Evolutionary conservation across 176 grass and related monocot species (phyloP).

Genomic region (Musa troglodytarum): DNA sequence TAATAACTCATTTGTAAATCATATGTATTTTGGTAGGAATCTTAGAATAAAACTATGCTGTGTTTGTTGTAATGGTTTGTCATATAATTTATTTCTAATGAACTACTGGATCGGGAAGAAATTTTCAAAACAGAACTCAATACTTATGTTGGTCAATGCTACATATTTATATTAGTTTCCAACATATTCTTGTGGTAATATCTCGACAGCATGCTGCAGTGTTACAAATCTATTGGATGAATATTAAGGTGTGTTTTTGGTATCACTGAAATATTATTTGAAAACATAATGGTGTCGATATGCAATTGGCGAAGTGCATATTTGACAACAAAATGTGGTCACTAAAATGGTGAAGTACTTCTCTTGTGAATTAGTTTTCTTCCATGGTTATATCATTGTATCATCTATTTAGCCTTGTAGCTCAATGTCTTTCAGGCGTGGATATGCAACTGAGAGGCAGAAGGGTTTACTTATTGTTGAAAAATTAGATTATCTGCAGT

Average conservation of each 20-base stretch:
- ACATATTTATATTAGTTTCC: background rate
- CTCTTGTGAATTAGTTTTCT: background rate
- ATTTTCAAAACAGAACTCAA: no score
- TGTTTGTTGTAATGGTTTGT: no score
- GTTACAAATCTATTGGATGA: background rate
- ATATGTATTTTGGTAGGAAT: no score
- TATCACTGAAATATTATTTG: background rate
- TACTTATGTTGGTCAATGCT: no score
- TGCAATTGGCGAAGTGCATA: background rate
- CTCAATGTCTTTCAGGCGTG: conserved; percentile 46
- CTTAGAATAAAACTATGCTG: no score
- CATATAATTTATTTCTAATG: no score
- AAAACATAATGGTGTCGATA: background rate
- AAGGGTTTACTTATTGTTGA: conserved; percentile 69
- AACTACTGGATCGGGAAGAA: no score
- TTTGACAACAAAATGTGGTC: background rate
- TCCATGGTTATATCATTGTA: background rate
- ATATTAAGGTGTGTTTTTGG: background rate
- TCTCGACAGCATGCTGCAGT: background rate
- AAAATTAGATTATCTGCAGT: conserved; percentile 88
- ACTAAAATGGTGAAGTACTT: background rate
- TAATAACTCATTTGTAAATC: no score
- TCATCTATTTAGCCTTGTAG: background rate
- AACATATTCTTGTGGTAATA: background rate
- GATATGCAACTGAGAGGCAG: conserved; percentile 77